Percentiles rank a stretch among this genome's conserved stretches.
Conservation (phyloP, 2,329 filamentous ascomycete genomes). For the Monilinia fructigena region DNA sequence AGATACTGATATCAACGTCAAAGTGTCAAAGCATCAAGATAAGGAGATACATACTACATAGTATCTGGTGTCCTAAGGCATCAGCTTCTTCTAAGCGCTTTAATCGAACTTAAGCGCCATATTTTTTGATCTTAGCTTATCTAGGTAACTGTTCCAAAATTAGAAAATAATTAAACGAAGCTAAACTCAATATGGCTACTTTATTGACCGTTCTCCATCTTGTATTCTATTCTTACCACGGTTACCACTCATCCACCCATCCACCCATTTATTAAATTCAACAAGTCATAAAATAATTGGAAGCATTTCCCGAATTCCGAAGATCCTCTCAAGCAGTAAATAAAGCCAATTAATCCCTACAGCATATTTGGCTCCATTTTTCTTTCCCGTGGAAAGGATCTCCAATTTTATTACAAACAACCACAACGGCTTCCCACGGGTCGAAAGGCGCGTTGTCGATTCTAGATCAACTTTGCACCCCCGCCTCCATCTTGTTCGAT, state of each 20-base stretch:
- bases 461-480: conserved; percentile 42
- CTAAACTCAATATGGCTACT: background rate
- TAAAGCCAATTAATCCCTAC: background rate
- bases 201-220: background rate
- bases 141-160: background rate
- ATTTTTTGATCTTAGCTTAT: background rate
- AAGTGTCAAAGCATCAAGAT: background rate
- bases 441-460: conserved; percentile 37
- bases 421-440: conserved; percentile 39
- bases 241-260: background rate
- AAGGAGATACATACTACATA: no score
- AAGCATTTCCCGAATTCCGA: background rate
- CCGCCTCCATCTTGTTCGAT: conserved; percentile 46
- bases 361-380: conserved; percentile 7
- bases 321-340: background rate
- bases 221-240: background rate
- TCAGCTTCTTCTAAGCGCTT: background rate
- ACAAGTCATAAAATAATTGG: conserved; percentile 5
- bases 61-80: conserved; percentile 2
- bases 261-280: background rate
- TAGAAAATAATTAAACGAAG: no score
- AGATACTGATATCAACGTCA: conserved; percentile 9
- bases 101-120: background rate
- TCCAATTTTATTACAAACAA: conserved; percentile 11
- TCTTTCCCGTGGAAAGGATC: conserved; percentile 12